Percentiles rank a stretch among this genome's conserved stretches.
phyloP scores from a whole-genome alignment of 805 yeast genomes.

The Osmozyma mogii region DNA sequence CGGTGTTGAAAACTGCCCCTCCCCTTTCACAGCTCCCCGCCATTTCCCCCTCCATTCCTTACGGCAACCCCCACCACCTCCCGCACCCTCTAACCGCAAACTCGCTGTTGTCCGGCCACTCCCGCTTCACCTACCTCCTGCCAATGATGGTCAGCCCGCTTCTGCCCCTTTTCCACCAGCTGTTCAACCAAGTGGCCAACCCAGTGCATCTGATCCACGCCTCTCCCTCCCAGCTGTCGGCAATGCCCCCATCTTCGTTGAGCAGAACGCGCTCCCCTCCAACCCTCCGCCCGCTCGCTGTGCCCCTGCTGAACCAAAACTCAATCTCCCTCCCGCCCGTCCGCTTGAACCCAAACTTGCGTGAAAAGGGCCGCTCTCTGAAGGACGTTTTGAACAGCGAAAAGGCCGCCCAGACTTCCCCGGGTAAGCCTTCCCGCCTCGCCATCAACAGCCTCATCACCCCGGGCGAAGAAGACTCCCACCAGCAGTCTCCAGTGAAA shows the following conservation, averaged over 20 bases:
- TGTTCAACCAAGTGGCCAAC: constrained; percentile 19
- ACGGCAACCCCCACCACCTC: constrained; percentile 4
- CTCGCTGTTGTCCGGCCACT: constrained; percentile 3
- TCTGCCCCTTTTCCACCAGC: constrained; percentile 33
- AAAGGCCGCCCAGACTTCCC: neutral
- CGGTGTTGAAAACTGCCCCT: constrained; percentile 9
- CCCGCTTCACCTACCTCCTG: constrained; percentile 4
- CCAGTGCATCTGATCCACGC: too few species aligned
- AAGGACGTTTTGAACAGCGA: constrained; percentile 5
- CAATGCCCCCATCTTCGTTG: too few species aligned
- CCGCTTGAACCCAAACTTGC: neutral
- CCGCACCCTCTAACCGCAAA: constrained; percentile 10
- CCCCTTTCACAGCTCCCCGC: neutral
- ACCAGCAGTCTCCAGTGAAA: neutral
- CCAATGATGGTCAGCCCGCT: constrained; percentile 30
- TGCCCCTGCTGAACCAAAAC: constrained; percentile 1
- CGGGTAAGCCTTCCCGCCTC: too few species aligned
- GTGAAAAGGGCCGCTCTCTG: constrained; percentile 3
- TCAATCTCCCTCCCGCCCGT: constrained; percentile 1
- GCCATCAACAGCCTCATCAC: constrained; percentile 1
- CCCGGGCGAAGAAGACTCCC: neutral
- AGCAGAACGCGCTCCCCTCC: neutral
- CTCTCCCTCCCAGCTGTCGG: neutral
- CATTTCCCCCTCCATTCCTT: constrained; percentile 2
- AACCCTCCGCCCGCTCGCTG: neutral